Percentiles rank a stretch among this genome's conserved stretches.
Conservation (phyloP, 306 rosid genomes). For the Fagus crenata region DNA sequence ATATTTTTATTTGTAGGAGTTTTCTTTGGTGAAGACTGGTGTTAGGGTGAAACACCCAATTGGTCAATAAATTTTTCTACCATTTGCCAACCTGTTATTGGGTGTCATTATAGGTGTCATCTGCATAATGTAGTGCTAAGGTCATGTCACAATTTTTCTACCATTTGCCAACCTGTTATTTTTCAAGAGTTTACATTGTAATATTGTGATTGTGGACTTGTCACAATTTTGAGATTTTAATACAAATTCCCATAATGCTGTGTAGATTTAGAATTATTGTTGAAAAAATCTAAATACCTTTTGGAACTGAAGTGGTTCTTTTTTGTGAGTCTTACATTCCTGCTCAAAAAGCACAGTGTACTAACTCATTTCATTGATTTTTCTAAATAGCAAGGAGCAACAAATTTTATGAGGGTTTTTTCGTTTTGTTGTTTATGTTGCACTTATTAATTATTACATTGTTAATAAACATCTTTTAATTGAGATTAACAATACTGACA, state of each 20-base stretch:
- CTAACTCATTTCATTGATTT: background rate
- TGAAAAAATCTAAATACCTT: background rate
- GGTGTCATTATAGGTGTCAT: background rate
- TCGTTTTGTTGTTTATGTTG: background rate
- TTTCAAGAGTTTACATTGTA: background rate
- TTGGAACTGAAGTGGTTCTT: background rate
- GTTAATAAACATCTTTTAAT: no score
- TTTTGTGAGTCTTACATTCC: background rate
- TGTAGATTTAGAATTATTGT: background rate
- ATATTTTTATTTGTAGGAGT: background rate
- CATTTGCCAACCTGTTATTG: background rate
- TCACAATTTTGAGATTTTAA: background rate
- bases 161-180: background rate
- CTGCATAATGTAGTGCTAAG: background rate
- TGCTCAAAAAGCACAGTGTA: slow-evolving; percentile 2
- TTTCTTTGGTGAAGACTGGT: background rate
- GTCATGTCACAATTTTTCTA: background rate
- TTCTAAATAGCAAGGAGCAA: background rate
- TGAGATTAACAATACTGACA: no score
- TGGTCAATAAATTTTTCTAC: background rate
- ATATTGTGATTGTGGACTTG: background rate
- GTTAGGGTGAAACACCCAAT: background rate
- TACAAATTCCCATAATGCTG: background rate
- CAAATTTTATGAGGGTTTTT: background rate
- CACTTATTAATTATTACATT: no score